Evolutionary conservation across 371 early-diverging fungal genomes (phyloP), one percentile per base, ranked within the genome.

Genomic region (Quaeritorhiza haematococci): DNA sequence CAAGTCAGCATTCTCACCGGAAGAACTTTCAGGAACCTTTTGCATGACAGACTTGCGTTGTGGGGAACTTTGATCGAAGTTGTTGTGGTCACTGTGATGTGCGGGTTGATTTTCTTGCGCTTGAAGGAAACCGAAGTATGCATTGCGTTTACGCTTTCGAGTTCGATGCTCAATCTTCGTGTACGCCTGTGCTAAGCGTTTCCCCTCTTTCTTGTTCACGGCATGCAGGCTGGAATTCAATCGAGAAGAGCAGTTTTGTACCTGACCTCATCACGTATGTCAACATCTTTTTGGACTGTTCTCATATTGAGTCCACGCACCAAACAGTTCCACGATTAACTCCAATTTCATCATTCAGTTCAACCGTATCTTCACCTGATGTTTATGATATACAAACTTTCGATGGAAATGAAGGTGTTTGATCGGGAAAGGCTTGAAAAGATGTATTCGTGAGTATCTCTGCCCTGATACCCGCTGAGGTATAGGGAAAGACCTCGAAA

Each of bases 341-440:
- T n/a, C n/a, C n/a, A n/a, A n/a, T n/a, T n/a, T n/a, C n/a, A n/a
- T n/a, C n/a, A n/a, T 30, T 49, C 58, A 26, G 51, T 68, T 49
- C 71, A 66, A 49, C 62, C 58, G 23, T 75, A 70, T 52, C 51
- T 72, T 10, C 54, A 61, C 8, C 49, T 75, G 29, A 69, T 68
- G 55, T 72, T 70, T 42, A 59, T 66, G 35, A 55, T 69, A 15
- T 72, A 64, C 59, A 72, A 72, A 47, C 57, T 68, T 6, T 57
- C 60, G 23, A 34, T 28, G 19, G 72, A 71, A 26, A 64, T 73
- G 56, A 51, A 63, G 27, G 68, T 76, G 7, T 73, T 73, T 54
- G 76, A 76, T 45, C 60, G 70, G 15, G 75, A 74, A 51, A 56
- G 69, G 17, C 43, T 45, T n/a, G 75, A 74, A 58, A 62, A 63